Evolutionary conservation across 495 filamentous ascomycete genomes (phyloP).

Genomic region (Penicillium cataractarum): DNA sequence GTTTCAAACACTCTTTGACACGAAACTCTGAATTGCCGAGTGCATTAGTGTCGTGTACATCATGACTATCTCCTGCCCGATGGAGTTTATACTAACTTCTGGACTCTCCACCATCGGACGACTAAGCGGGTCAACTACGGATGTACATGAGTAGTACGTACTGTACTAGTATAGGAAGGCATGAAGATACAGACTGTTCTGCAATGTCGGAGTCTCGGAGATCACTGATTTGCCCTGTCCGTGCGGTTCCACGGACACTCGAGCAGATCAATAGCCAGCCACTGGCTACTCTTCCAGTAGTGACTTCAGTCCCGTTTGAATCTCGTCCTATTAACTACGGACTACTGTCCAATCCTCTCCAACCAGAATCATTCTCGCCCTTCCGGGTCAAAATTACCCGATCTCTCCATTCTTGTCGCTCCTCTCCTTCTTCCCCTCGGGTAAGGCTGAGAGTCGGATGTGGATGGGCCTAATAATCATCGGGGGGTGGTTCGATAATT

Average conservation of each 20-base stretch:
- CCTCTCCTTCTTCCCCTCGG: background rate
- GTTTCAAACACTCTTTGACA: background rate
- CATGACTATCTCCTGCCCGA: background rate
- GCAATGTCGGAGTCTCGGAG: too few relatives aligned
- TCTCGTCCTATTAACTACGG: too few relatives aligned
- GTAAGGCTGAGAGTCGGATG: slow-evolving; percentile 3
- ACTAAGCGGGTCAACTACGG: background rate
- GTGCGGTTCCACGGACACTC: background rate
- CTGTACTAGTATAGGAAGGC: too few relatives aligned
- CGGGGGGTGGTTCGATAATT: background rate
- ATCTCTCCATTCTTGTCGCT: background rate
- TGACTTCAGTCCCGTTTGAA: background rate
- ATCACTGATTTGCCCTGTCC: too few relatives aligned
- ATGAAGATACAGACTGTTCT: too few relatives aligned
- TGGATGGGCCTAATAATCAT: background rate
- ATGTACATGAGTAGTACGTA: too few relatives aligned
- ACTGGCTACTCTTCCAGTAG: too few relatives aligned
- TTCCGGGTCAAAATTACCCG: background rate
- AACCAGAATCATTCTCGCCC: background rate
- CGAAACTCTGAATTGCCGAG: background rate
- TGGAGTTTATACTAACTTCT: background rate
- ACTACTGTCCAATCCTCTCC: background rate
- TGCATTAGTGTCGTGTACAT: background rate
- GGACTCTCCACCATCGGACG: background rate
- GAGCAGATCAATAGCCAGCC: background rate